Conservation (phyloP, 1,284 basidiomycete species). For the Papiliotrema fonsecae region DNA sequence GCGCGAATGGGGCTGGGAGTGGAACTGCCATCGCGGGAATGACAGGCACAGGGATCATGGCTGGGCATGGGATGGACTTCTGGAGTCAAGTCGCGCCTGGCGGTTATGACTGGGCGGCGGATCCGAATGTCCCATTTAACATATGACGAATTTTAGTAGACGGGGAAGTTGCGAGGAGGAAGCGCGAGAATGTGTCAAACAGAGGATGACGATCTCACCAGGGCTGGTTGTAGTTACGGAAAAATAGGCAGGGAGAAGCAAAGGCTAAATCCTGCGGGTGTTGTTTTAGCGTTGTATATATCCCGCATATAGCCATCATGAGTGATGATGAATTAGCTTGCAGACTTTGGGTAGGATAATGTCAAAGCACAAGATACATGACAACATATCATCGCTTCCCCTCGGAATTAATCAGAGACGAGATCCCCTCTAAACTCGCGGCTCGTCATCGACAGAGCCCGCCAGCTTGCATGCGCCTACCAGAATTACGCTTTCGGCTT, state of each 20-base stretch:
- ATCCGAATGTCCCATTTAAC: conserved; percentile 45
- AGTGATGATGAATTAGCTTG: no score
- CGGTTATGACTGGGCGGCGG: conserved; percentile 43
- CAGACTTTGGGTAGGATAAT: no score
- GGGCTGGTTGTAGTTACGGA: not conserved
- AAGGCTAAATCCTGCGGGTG: not conserved
- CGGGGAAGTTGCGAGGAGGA: not conserved
- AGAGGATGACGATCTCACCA: no score
- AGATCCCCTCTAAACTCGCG: no score
- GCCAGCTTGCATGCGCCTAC: no score
- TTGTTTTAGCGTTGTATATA: not conserved
- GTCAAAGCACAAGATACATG: not conserved
- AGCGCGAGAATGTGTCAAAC: not conserved
- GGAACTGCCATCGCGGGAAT: no score
- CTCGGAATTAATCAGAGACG: no score
- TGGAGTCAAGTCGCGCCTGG: conserved; percentile 42
- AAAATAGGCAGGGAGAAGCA: not conserved
- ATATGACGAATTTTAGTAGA: conserved; percentile 13
- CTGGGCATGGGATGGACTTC: conserved; percentile 16
- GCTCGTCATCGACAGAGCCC: no score
- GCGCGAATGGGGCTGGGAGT: not conserved
- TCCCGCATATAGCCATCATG: not conserved
- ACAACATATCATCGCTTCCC: not conserved
- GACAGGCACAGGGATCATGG: conserved; percentile 1
- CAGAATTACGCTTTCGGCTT: conserved; percentile 26